Conservation (phyloP, 805 yeast species). For the Candida cerambycidarum region DNA sequence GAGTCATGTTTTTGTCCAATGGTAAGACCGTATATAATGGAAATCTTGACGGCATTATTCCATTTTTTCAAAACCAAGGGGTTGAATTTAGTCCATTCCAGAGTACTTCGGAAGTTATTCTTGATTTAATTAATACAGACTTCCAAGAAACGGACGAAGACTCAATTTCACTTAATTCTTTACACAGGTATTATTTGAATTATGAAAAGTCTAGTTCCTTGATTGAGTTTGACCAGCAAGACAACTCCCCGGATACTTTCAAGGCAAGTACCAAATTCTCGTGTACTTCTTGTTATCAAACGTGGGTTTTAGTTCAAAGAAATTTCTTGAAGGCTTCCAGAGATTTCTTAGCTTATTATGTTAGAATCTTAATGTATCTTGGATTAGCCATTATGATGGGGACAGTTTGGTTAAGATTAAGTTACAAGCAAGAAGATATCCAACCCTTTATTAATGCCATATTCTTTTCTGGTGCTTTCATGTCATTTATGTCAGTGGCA, state of each 20-base stretch:
- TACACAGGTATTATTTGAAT: slow-evolving; percentile 1
- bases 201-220: neutral
- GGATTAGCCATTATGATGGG: slow-evolving; percentile 44
- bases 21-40: slow-evolving; percentile 25
- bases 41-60: slow-evolving; percentile 11
- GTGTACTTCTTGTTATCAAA: slow-evolving; percentile 10
- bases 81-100: slow-evolving; percentile 18
- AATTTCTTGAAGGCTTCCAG: slow-evolving; percentile 31
- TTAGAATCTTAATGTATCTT: slow-evolving; percentile 37
- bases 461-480: slow-evolving; percentile 44
- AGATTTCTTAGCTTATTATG: slow-evolving; percentile 37
- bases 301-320: slow-evolving; percentile 23
- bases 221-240: neutral
- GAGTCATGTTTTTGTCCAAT: slow-evolving; percentile 21
- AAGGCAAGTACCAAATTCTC: neutral
- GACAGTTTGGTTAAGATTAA: slow-evolving; percentile 28
- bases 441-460: slow-evolving; percentile 37
- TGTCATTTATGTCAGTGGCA: slow-evolving; percentile 46
- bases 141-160: slow-evolving; percentile 10
- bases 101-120: slow-evolving; percentile 28
- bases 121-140: slow-evolving; percentile 31
- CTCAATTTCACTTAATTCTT: slow-evolving; percentile 3
- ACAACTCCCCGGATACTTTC: neutral
- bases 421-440: slow-evolving; percentile 27
- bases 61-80: slow-evolving; percentile 21